These are phyloP conservation scores for Camelina neglecta DNA, from an alignment of 345 rosid species.

Conservation along the genomic window DNA sequence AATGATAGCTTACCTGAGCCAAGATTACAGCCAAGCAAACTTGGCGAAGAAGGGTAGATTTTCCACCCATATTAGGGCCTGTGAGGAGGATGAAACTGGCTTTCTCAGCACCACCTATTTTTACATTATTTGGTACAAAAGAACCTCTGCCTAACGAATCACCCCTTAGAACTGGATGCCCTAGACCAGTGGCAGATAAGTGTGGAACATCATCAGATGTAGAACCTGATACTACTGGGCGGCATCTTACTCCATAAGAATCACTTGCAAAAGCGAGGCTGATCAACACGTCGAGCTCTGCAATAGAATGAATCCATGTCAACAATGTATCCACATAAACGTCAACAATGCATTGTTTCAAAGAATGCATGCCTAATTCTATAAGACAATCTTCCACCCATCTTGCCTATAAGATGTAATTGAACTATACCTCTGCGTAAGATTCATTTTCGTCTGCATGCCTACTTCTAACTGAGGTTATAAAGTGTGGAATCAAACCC, in stretches of 20 bases:
- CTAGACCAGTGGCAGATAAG: slow-evolving; percentile 76
- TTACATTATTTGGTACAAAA: slow-evolving; percentile 87
- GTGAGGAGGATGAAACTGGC: slow-evolving; percentile 93
- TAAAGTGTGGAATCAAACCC: slow-evolving; percentile 14
- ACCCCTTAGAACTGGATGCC: slow-evolving; percentile 89
- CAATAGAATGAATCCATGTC: slow-evolving; percentile 42
- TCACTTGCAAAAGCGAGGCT: slow-evolving; percentile 87
- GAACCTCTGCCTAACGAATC: slow-evolving; percentile 88
- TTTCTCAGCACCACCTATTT: slow-evolving; percentile 65
- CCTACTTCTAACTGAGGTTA: slow-evolving; percentile 20
- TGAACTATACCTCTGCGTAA: slow-evolving; percentile 14
- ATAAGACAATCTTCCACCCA: slow-evolving; percentile 6
- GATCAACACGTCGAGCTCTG: slow-evolving; percentile 95
- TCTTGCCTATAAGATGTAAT: slow-evolving; percentile 16
- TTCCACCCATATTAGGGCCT: slow-evolving; percentile 99
- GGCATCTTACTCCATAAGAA: slow-evolving; percentile 78
- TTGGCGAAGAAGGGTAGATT: slow-evolving; percentile 98
- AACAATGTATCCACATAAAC: slow-evolving; percentile 26
- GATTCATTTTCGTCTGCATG: slow-evolving; percentile 24
- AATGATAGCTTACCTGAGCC: slow-evolving; percentile 71
- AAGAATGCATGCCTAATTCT: slow-evolving; percentile 1
- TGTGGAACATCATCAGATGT: slow-evolving; percentile 58
- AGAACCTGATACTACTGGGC: slow-evolving; percentile 60
- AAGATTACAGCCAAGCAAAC: slow-evolving; percentile 90
- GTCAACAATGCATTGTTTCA: slow-evolving; percentile 23